Evolutionary conservation across 176 grass and related monocot species (phyloP), one percentile per base, ranked within the genome.

Genomic region (Oryza australiensis): DNA sequence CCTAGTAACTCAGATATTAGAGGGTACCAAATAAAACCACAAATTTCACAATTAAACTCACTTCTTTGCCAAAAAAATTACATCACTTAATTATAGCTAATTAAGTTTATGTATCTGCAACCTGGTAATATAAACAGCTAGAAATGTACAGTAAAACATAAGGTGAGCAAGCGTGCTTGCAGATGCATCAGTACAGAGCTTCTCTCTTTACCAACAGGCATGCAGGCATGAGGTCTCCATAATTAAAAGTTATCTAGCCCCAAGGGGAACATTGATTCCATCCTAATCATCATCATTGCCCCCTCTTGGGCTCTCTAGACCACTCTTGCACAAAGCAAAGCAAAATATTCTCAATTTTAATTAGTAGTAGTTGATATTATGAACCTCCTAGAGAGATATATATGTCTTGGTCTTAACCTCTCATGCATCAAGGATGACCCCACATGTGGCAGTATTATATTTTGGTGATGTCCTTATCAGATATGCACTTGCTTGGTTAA

Each of bases 271-370:
- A 73, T 72, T n/a, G 22, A 59, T 83, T 73, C 66, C 45, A 34
- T 78, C 69, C 40, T 84, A 74, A 75, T 75, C 37, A 80, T 64
- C 74, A 66, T 76, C 23, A 70, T 75, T 85, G 38, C 27, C 38
- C 38, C 38, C 29, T 51, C 70, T 29, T 63, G 51, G 43, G 22
- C 37, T 66, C 37, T 66, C 65, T 70, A 76, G 64, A 77, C 23
- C 42, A 64, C 8, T 72, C 4, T 57, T 72, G 59, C 49, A 69
- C 59, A 78, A 33, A 41, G 32, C 22, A 63, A 48, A 69, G 72
- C 28, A 87, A 83, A 83, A 33, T 53, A 71, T 59, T 86, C 33
- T 66, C 55, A 60, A 60, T 60, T 49, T 55, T 11, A 60, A 60
- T 60, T 74, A 35, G 26, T 22, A 49, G 9, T 64, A 65, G n/a